Conservation (phyloP, 352 stramenopile genomes). For the Stramenopiles sp. region DNA sequence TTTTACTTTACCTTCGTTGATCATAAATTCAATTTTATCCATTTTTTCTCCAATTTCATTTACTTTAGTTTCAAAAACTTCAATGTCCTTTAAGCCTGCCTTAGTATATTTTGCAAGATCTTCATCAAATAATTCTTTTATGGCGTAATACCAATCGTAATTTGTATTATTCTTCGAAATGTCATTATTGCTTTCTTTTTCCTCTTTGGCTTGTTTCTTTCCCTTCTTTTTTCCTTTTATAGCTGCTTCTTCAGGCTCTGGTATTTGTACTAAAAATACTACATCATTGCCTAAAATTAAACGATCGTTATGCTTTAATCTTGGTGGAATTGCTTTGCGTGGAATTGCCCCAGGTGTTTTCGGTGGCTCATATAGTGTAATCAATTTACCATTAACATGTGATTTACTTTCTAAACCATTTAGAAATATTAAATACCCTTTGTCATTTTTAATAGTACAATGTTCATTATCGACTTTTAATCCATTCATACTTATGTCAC, state of each 20-base stretch:
- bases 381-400: conserved; percentile 26
- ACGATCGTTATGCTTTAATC: conserved; percentile 38
- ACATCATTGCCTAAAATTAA: conserved; percentile 47
- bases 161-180: conserved; percentile 11
- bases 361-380: conserved; percentile 42
- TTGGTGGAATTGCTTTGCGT: background rate
- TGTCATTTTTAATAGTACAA: conserved; percentile 26
- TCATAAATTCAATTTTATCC: background rate
- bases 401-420: conserved; percentile 22
- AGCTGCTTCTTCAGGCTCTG: background rate
- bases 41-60: background rate
- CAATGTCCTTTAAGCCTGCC: background rate
- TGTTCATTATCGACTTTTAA: conserved; percentile 52
- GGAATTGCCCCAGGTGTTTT: conserved; percentile 25
- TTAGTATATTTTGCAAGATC: conserved; percentile 24
- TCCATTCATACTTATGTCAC: conserved; percentile 44
- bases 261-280: conserved; percentile 26
- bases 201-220: conserved; percentile 13
- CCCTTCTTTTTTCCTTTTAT: conserved; percentile 11
- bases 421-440: background rate
- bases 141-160: conserved; percentile 42
- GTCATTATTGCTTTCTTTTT: conserved; percentile 19
- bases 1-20: background rate
- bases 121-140: conserved; percentile 49
- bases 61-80: background rate